Conservation (phyloP, 345 rosid genomes). For the Theobroma cacao region DNA sequence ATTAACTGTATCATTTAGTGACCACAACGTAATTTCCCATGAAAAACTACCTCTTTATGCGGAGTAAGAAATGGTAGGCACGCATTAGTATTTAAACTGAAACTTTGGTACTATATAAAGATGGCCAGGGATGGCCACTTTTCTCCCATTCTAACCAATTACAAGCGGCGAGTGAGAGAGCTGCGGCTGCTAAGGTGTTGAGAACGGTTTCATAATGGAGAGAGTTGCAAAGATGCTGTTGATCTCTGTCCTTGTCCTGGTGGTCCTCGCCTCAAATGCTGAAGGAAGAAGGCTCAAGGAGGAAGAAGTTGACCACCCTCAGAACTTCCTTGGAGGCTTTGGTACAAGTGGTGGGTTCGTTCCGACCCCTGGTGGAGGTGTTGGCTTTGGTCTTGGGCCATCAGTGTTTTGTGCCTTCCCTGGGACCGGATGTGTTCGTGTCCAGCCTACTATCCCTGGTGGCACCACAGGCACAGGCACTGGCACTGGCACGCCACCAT, state of each 20-base stretch:
- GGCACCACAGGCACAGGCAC: background rate
- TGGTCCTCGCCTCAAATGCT: conserved; percentile 6
- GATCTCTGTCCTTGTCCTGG: conserved; percentile 8
- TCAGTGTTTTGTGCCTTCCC: conserved; percentile 30
- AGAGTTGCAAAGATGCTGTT: conserved; percentile 12
- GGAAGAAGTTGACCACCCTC: conserved; percentile 23
- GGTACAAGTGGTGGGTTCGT: conserved; percentile 27
- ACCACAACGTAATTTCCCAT: conserved; percentile 1
- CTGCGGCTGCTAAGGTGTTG: background rate
- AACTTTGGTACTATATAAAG: background rate
- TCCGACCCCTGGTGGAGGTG: conserved; percentile 27
- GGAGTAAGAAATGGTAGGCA: background rate
- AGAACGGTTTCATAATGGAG: background rate
- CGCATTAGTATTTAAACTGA: background rate
- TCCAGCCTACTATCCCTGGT: conserved; percentile 26
- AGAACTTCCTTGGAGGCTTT: conserved; percentile 29
- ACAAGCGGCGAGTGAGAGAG: background rate
- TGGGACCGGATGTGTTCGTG: conserved; percentile 28
- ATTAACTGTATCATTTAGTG: conserved; percentile 1
- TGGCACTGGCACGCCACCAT: background rate
- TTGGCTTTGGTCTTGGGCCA: conserved; percentile 25
- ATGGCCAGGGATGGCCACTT: background rate
- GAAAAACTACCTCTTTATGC: background rate
- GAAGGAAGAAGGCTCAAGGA: conserved; percentile 26
- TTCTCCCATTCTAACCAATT: background rate